Base-by-base conservation (phyloP, 192 early-diverging fungal species). In the Allomyces javanicus region DNA sequence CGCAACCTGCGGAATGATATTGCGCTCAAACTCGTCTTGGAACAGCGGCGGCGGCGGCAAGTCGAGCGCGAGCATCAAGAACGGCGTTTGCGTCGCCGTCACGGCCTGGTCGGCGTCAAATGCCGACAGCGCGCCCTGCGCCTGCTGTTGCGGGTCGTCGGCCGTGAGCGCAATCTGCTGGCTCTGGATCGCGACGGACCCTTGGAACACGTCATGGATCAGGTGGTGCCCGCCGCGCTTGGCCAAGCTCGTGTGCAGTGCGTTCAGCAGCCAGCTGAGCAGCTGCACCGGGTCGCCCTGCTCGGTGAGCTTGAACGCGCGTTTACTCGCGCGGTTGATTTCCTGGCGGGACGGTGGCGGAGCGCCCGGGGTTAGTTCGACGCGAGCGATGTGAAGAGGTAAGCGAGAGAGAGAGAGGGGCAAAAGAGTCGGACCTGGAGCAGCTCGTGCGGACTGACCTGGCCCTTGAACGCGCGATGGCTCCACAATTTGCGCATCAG, bases 391-490 rank as follows among this genome's bases (percentile, higher is more conserved):
- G 11, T 61, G 63, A 64, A 33, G 22, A 50, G 21, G 33, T 62
- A 17, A 9, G 19, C 6, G 19, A 10, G 2, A 19, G 24, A 61
- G 61, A 21, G 24, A 24, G 1, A 21, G n/a, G 25, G 58, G 43
- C 45, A 61, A 14, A 65, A 44, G 61, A 66, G 5, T 63, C 61
- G 65, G 69, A 83, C 86, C 73, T 98, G 95, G 4, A 94, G 72
- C 1, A 96, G 72, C 69, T 98, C 96, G 72, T 98, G 96, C 7
- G 94, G 96, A 71, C 87, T 89, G 45, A 95, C 88, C 77, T 98
- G 96, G 0, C 87, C 88, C 65, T 95, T 95, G 70, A 94, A 94
- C 14, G 89, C 90, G 26, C 81, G 75, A 62, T 89, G 80, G 71
- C 92, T 94, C 93, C 93, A 96, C 67, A 98, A 87, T 68, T 92